Base-by-base conservation (phyloP, 179 eudicot genomes). In the Heliamphora pulchella region DNA sequence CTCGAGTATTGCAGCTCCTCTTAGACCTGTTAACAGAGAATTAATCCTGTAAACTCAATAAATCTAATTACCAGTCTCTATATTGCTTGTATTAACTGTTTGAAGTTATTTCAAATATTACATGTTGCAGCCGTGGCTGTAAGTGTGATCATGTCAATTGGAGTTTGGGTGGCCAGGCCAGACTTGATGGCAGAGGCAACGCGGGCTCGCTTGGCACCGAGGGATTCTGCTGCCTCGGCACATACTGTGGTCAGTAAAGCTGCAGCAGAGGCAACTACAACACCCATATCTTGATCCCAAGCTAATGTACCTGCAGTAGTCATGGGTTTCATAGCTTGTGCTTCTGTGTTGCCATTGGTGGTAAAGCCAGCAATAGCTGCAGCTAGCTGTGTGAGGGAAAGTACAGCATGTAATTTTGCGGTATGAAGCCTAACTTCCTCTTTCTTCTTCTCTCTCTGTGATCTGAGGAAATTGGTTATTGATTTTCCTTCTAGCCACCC, bases 41-140 rank as follows among this genome's bases (percentile, higher is more conserved):
- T 62, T 50, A 50, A 18, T 10, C 10, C 8, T 9, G 31, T 55
- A 5, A 54, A 15, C 31, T 1, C 43, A 5, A 14, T 74, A 7
- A 74, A 74, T 2, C 50, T 74, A 74, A 74, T 74, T 41, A 15
- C 31, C 31, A 31, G 31, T 31, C 31, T 31, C 31, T 31, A 31
- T 31, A 31, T 31, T 31, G 31, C 31, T 31, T 31, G 31, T 31
- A 31, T 31, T 31, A 53, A 53, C 10, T 5, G 10, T 8, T 11
- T 9, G n/a, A 65, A 54, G 71, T 10, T n/a, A 3, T 4, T 51
- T 64, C 17, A 39, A 55, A 39, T 7, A 72, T 70, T 86, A 86
- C 88, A 79, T 79, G 88, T 86, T 79, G 88, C 88, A 20, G 88
- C 83, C 59, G 83, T 81, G 43, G 88, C 88, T 58, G 88, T 86